These are phyloP conservation scores for Dacryopinax spathularia DNA, from an alignment of 768 basidiomycete genomes.

Conservation along the genomic window DNA sequence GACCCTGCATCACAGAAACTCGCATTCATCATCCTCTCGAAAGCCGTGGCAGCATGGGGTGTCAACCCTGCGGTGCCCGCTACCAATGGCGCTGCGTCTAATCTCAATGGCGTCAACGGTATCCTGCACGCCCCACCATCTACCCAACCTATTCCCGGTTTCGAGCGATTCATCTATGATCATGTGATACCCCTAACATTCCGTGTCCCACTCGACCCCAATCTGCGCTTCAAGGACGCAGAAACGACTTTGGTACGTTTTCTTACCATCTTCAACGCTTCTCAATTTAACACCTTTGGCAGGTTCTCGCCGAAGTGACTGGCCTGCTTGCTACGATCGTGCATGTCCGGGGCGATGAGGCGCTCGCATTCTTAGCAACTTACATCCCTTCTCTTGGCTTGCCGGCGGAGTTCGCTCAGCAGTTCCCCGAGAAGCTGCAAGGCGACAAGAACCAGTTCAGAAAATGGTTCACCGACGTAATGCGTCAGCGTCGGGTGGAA, in stretches of 20 bases:
- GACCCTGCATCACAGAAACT: conserved; percentile 65
- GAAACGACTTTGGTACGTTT: conserved; percentile 62
- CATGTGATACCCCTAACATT: conserved; percentile 71
- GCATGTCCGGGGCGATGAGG: conserved; percentile 67
- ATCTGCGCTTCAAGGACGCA: conserved; percentile 80
- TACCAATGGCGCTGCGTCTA: conserved; percentile 34
- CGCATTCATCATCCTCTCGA: conserved; percentile 59
- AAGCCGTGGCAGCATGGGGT: conserved; percentile 27
- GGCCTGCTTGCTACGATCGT: conserved; percentile 66
- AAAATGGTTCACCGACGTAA: conserved; percentile 78
- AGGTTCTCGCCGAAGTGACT: conserved; percentile 86
- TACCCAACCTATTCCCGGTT: conserved; percentile 52
- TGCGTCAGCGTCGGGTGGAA: conserved; percentile 19
- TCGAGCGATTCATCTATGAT: conserved; percentile 84
- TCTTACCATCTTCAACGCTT: not conserved
- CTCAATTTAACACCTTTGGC: not conserved
- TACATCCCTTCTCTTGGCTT: conserved; percentile 84
- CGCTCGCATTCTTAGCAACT: conserved; percentile 59
- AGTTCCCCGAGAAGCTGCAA: conserved; percentile 63
- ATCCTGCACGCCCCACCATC: conserved; percentile 22
- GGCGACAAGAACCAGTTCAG: conserved; percentile 65
- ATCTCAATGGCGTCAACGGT: conserved; percentile 26
- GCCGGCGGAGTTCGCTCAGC: conserved; percentile 59
- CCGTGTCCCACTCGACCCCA: conserved; percentile 57
- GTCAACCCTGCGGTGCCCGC: conserved; percentile 28